Evolutionary conservation across 2,329 filamentous ascomycete species (phyloP), one percentile per base, ranked within the genome.

Genomic region (Sclerotinia glacialis): DNA sequence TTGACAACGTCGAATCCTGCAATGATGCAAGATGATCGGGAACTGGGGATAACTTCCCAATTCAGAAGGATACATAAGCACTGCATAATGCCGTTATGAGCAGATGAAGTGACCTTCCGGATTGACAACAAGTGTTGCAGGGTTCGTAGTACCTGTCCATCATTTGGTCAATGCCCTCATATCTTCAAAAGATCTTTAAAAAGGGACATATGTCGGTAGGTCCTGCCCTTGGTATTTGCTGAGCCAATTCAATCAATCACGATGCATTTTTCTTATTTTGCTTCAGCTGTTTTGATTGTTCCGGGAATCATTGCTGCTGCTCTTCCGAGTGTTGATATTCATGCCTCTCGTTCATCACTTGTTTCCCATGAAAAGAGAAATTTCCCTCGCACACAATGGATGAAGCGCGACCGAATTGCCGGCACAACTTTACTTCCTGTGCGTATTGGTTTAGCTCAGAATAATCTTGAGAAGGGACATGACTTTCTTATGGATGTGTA

Each of bases 401-500:
- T 67, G 21, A 72, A 71, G 31, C 49, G 60, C 16, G 67, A 64
- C 37, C 67, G 66, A 16, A 59, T 72, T 23, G 52, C 68, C 14
- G 16, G 66, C 12, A 53, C 52, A 53, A 60, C 69, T 23, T 67
- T 67, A 26, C 70, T 82, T 46, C 80, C 80, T 2, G 78, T 82
- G 69, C 76, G 79, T 18, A 80, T 82, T 67, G 80, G 79, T 16
- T 69, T 82, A 62, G 76, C 76, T 3, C 81, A 82, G 70, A 75
- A 74, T 11, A 82, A 82, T 63, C 69, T 83, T 21, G 77, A 82
- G 21, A 76, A 78, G 9, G 80, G 79, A 11, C 73, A 78, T 70
- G 78, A 79, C 50, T 75, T 76, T 31, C 73, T 81, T 23, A 80
- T 80, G 78, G 78, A 79, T 62, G 70, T 75, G 68, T 71, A 64